Evolutionary conservation across 495 filamentous ascomycete genomes (phyloP).

Genomic region (Penicillium salamii): DNA sequence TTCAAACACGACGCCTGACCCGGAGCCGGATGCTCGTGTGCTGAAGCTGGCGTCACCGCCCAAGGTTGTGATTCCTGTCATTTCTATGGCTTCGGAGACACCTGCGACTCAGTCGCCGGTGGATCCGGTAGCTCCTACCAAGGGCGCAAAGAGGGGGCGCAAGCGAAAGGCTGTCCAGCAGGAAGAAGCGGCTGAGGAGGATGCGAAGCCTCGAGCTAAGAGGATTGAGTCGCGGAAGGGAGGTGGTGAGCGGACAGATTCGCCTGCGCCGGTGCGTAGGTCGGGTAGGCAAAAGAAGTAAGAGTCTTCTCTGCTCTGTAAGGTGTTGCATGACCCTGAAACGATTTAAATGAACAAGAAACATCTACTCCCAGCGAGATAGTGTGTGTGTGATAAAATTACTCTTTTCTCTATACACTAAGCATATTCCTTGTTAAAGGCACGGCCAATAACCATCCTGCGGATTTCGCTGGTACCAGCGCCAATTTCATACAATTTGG

Average conservation of each 20-base stretch:
- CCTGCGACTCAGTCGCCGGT: too few relatives aligned
- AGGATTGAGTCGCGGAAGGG: slow-evolving; percentile 26
- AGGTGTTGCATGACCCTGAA: slow-evolving; percentile 4
- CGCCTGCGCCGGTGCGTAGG: slow-evolving; percentile 29
- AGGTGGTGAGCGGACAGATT: slow-evolving; percentile 5
- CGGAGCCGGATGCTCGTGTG: slow-evolving; percentile 2
- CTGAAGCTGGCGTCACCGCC: slow-evolving; percentile 9
- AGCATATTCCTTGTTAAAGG: slow-evolving; percentile 88
- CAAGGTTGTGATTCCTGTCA: slow-evolving; percentile 14
- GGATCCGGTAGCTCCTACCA: too few relatives aligned
- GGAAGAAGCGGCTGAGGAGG: slow-evolving; percentile 7
- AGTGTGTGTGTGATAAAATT: neutral
- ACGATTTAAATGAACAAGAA: slow-evolving; percentile 6
- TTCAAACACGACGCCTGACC: slow-evolving; percentile 23
- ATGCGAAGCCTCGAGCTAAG: slow-evolving; percentile 23
- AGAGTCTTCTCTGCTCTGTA: slow-evolving; percentile 2
- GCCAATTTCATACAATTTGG: slow-evolving; percentile 94
- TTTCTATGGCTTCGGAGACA: neutral
- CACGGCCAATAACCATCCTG: slow-evolving; percentile 90
- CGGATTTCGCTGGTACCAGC: slow-evolving; percentile 93
- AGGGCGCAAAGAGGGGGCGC: slow-evolving; percentile 12
- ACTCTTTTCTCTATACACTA: slow-evolving; percentile 11
- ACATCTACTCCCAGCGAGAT: neutral
- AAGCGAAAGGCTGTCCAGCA: slow-evolving; percentile 37
- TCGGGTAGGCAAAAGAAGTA: slow-evolving; percentile 34